Evolutionary conservation across 2,329 filamentous ascomycete genomes (phyloP), one percentile per base, ranked within the genome.

Genomic region (Fusarium sp.): DNA sequence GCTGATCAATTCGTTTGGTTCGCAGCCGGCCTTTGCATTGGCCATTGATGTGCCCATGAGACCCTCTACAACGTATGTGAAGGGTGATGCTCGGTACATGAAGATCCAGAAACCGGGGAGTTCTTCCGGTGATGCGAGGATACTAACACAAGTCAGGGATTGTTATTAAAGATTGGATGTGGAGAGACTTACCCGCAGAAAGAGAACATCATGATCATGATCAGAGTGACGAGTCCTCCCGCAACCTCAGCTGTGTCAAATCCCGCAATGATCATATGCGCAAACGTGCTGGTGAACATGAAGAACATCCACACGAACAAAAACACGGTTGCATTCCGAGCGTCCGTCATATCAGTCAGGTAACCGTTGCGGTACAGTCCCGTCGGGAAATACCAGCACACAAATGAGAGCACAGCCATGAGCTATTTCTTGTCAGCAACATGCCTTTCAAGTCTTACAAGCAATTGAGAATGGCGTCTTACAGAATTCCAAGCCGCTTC

Each of bases 81-180:
- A 89, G 0, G 92, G 92, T 1, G 88, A 92, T 50, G 92, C 80
- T 37, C 90, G 86, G 76, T 93, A 93, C 87, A 93, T 90, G 82
- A 92, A 92, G 70, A 89, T 87, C 92, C 92, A 94, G 82, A 93
- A 93, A 5, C 86, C 82, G 0, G 92, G 91, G n/a, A 94, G 84
- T 3, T 82, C 80, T 1, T 78, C 76, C 1, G 90, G 90, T 3
- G 83, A 79, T 8, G 89, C 89, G 49, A 93, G 83, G 33, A 93
- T 88, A 80, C 88, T 83, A 54, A 77, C 68, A 35, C 64, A 10
- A 24, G 59, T 68, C 8, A 57, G 52, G 5, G 6, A 18, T 11
- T 8, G n/a, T 3, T 7, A 10, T 7, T 18, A 2, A 5, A 7
- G 4, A 5, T 6, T 7, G 2, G 23, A 8, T 0, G 6, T 9